Evolutionary conservation across 352 stramenopile species (phyloP), one percentile per base, ranked within the genome.

Genomic region (Lagenidium giganteum): DNA sequence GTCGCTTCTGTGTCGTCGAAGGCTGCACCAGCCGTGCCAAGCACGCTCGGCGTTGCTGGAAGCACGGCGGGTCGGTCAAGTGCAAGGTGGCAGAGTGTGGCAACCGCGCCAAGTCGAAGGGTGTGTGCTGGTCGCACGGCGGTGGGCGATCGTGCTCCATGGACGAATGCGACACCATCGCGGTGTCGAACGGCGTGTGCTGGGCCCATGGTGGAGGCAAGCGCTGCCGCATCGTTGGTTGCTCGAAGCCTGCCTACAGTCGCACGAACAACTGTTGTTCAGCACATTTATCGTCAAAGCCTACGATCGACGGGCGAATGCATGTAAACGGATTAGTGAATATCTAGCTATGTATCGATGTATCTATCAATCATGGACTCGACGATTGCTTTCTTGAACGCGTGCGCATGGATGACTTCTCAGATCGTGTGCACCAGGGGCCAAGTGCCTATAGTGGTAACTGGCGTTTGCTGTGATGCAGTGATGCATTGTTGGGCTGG

Each of bases 191-290:
- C n/a, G 54, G 54, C 5, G 48, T 49, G 38, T 64, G 54, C 37
- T 64, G 54, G 54, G 54, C 48, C 22, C 54, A 64, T 18, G 54
- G 54, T 31, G 54, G 54, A 25, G 51, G 51, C 29, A 54, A 55
- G 25, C 48, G 48, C 4, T 62, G 54, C 27, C 30, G 21, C 7
- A 27, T 47, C 8, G 16, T n/a, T 17, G 47, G 41, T 8, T 62
- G 54, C 41, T 34, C 32, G 11, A 33, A 38, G 16, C 54, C 46
- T 14, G 54, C 54, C 9, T 62, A 62, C 41, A 47, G 47, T 20
- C 54, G 54, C 8, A 57, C 54, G 16, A 25, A 28, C 24, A 56
- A 58, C 37, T 47, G 40, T 28, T 58, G 50, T n/a, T n/a, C n/a
- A n/a, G n/a, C n/a, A n/a, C n/a, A n/a, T n/a, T n/a, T n/a, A n/a